Conservation (phyloP, 371 early-diverging fungal genomes). For the Mucor circinelloides region DNA sequence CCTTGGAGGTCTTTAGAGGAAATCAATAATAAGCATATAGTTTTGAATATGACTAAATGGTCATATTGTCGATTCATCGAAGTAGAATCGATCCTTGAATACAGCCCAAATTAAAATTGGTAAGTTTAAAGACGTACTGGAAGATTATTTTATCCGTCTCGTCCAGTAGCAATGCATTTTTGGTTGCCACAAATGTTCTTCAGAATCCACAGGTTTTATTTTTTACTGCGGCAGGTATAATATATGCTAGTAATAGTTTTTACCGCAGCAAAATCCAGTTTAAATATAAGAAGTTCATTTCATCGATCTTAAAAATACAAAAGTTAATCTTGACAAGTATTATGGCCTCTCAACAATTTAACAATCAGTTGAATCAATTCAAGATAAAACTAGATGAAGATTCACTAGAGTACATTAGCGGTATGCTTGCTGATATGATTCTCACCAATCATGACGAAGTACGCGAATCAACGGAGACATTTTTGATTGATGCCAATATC, state of each 20-base stretch:
- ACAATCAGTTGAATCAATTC: conserved; percentile 12
- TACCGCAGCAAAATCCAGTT: not conserved
- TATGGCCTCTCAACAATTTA: conserved; percentile 23
- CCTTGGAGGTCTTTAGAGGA: no score
- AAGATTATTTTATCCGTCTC: not conserved
- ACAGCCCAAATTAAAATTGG: not conserved
- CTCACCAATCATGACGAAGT: conserved; percentile 41
- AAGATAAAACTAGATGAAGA: conserved; percentile 52
- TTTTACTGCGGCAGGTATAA: not conserved
- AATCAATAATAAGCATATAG: no score
- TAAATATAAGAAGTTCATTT: not conserved
- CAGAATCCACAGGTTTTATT: no score
- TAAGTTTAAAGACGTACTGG: not conserved
- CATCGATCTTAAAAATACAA: not conserved
- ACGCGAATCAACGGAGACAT: conserved; percentile 68
- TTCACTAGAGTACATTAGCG: conserved; percentile 45
- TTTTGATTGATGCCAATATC: conserved; percentile 66
- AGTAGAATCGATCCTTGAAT: not conserved
- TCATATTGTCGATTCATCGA: not conserved
- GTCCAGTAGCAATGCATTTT: not conserved
- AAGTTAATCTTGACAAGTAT: not conserved
- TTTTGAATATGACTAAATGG: no score
- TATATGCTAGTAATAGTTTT: not conserved
- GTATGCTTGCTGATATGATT: conserved; percentile 45
- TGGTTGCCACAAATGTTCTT: not conserved